Percentiles rank a stretch among this genome's conserved stretches.
Conservation (phyloP, 2,329 filamentous ascomycete genomes). For the Phialophora macrospora region DNA sequence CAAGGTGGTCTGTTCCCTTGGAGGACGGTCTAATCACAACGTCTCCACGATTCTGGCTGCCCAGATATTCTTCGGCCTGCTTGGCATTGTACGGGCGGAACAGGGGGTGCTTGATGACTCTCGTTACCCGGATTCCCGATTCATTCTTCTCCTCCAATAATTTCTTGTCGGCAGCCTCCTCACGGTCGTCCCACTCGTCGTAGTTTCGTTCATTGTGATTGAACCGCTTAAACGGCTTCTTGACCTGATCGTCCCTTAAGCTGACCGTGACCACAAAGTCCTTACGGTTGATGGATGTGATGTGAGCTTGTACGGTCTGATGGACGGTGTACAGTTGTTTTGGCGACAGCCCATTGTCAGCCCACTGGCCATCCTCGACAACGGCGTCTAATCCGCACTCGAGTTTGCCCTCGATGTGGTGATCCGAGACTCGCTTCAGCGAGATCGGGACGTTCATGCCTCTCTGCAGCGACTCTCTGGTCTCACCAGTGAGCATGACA, state of each 20-base stretch:
- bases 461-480: conserved; percentile 76
- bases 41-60: conserved; percentile 82
- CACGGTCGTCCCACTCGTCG: conserved; percentile 83
- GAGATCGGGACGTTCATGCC: conserved; percentile 93
- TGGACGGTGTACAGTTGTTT: conserved; percentile 75
- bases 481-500: conserved; percentile 96
- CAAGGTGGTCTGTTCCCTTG: conserved; percentile 92
- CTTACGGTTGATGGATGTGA: conserved; percentile 85
- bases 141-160: conserved; percentile 85
- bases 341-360: conserved; percentile 69
- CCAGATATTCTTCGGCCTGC: conserved; percentile 91
- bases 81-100: conserved; percentile 92
- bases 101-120: conserved; percentile 96
- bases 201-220: conserved; percentile 61
- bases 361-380: conserved; percentile 81
- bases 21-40: conserved; percentile 94
- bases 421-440: conserved; percentile 77
- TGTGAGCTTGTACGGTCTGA: conserved; percentile 86
- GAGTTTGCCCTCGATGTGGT: conserved; percentile 90
- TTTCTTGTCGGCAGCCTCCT: conserved; percentile 81
- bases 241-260: conserved; percentile 78
- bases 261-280: conserved; percentile 83
- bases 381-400: conserved; percentile 93
- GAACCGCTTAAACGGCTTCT: conserved; percentile 70
- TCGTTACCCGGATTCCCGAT: conserved; percentile 79